phyloP scores from a whole-genome alignment of 2,329 filamentous ascomycete species.

The Aspergillus costaricaensis region DNA sequence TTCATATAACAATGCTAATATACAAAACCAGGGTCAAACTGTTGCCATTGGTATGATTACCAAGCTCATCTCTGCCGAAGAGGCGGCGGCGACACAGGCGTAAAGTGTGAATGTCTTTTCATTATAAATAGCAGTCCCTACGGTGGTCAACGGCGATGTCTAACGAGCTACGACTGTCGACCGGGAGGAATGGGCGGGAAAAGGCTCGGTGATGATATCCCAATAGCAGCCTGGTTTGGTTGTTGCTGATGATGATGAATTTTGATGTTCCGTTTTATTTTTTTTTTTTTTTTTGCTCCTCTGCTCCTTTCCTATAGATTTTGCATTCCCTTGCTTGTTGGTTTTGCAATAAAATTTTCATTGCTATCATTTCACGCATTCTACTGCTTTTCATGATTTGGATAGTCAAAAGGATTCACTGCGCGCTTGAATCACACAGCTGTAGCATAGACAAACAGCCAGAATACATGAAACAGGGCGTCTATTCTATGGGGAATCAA shows the following conservation, averaged over 20 bases:
- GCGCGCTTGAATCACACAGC: background rate
- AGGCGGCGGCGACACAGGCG: constrained; percentile 16
- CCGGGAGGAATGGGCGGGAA: constrained; percentile 22
- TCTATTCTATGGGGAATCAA: constrained; percentile 17
- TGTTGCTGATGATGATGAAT: constrained; percentile 37
- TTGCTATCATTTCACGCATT: background rate
- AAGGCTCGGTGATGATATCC: constrained; percentile 27
- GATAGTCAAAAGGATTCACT: background rate
- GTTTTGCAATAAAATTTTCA: constrained; percentile 23
- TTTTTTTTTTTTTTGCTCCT: constrained; percentile 4
- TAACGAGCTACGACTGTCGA: constrained; percentile 7
- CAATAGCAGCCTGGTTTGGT: constrained; percentile 25
- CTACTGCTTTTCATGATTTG: background rate
- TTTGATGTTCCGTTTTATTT: constrained; percentile 17
- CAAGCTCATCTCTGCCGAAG: constrained; percentile 64
- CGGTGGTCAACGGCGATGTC: background rate
- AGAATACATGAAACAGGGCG: constrained; percentile 11
- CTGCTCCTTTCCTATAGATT: constrained; percentile 22
- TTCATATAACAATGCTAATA: constrained; percentile 25
- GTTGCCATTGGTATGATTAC: constrained; percentile 99
- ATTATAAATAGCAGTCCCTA: constrained; percentile 5
- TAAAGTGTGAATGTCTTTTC: constrained; percentile 6
- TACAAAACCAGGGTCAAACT: constrained; percentile 76
- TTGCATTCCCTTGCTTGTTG: constrained; percentile 21
- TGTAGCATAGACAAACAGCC: constrained; percentile 4